phyloP scores from a whole-genome alignment of 2,329 filamentous ascomycete genomes.

The Waltergamsia citrina region DNA sequence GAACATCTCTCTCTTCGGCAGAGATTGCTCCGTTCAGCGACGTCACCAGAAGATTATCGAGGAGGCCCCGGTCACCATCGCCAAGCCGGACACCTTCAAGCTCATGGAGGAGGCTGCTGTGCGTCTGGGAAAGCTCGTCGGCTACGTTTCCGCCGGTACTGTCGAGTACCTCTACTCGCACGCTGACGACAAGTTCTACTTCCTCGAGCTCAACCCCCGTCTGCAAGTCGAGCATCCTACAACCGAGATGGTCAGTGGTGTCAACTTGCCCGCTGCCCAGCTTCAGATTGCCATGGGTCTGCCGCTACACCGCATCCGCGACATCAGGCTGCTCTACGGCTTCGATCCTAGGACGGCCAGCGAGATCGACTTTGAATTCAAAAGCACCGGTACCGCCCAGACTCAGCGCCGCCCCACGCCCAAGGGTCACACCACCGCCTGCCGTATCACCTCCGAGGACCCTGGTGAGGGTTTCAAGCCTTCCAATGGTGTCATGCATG shows the following conservation, averaged over 20 bases:
- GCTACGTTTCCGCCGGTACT: constrained; percentile 96
- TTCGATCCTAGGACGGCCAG: constrained; percentile 80
- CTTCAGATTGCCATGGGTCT: constrained; percentile 99
- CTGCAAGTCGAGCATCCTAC: constrained; percentile 99
- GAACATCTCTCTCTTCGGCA: constrained; percentile 97
- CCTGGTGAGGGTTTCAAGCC: constrained; percentile 99
- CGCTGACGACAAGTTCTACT: constrained; percentile 97
- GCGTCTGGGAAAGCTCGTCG: constrained; percentile 84
- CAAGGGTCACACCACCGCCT: constrained; percentile 95
- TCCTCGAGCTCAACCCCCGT: constrained; percentile 96
- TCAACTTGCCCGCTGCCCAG: constrained; percentile 93
- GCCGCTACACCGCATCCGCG: constrained; percentile 86
- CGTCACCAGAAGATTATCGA: constrained; percentile 99
- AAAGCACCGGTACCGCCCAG: constrained; percentile 70
- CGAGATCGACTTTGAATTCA: constrained; percentile 95
- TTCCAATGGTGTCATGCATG: constrained; percentile 97
- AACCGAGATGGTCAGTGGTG: constrained; percentile 97
- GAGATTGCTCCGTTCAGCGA: constrained; percentile 97
- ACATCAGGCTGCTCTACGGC: constrained; percentile 93
- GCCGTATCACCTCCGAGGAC: constrained; percentile 98
- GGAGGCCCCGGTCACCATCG: constrained; percentile 95
- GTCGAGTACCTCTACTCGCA: constrained; percentile 99
- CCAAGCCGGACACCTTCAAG: constrained; percentile 79
- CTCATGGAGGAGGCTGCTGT: constrained; percentile 96
- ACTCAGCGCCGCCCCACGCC: constrained; percentile 84